phyloP scores from a whole-genome alignment of 1,139 yeast genomes.

The Geotrichum phurueaensis region DNA sequence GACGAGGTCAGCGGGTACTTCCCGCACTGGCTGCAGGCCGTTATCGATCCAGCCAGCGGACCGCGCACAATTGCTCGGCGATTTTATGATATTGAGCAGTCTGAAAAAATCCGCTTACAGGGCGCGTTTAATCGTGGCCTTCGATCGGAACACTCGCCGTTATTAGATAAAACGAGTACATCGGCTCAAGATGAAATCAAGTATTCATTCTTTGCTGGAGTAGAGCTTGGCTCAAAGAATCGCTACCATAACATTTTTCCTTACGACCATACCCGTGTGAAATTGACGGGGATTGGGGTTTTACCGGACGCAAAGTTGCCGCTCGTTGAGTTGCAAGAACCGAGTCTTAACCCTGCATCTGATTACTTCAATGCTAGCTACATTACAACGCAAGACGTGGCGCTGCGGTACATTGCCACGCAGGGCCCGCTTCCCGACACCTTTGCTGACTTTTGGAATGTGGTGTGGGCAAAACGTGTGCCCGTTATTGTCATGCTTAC shows the following conservation, averaged over 20 bases:
- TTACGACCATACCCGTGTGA: conserved; percentile 75
- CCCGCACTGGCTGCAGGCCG: conserved; percentile 36
- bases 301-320: not conserved
- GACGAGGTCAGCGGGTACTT: conserved; percentile 19
- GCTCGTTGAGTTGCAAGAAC: not conserved
- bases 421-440: conserved; percentile 80
- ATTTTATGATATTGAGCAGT: conserved; percentile 35
- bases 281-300: conserved; percentile 27
- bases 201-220: conserved; percentile 57
- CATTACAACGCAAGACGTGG: conserved; percentile 35
- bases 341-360: not conserved
- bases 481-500: conserved; percentile 67
- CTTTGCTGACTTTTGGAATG: conserved; percentile 74
- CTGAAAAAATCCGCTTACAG: conserved; percentile 34
- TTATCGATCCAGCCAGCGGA: conserved; percentile 28
- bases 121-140: conserved; percentile 20
- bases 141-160: not conserved
- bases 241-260: conserved; percentile 76
- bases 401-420: conserved; percentile 61
- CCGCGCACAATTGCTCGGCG: conserved; percentile 33
- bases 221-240: conserved; percentile 67
- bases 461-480: conserved; percentile 53
- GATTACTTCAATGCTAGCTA: conserved; percentile 63
- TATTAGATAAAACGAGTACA: not conserved
- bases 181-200: conserved; percentile 4